Conservation (phyloP, 2,329 filamentous ascomycete species). For the Apiospora aurea region DNA sequence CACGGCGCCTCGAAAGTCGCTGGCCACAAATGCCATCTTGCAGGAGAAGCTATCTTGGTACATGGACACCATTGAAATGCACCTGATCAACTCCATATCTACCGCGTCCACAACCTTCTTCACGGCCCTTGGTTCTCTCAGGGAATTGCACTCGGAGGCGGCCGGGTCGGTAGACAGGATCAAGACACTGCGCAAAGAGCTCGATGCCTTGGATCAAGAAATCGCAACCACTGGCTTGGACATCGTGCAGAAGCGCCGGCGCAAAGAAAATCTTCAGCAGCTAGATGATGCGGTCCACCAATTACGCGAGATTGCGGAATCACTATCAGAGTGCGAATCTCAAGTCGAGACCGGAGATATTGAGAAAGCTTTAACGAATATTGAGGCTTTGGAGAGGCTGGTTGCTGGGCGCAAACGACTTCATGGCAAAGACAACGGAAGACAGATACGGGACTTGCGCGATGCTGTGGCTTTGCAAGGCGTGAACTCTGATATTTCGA, state of each 20-base stretch:
- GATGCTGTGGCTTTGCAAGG: conserved; percentile 81
- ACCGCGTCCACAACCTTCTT: conserved; percentile 97
- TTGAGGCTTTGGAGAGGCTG: conserved; percentile 80
- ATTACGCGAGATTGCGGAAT: conserved; percentile 78
- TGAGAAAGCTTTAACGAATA: conserved; percentile 77
- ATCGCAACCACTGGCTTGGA: conserved; percentile 86
- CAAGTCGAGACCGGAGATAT: conserved; percentile 85
- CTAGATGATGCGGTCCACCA: conserved; percentile 85
- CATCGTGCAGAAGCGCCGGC: conserved; percentile 81
- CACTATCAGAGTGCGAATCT: conserved; percentile 77
- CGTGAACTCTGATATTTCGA: conserved; percentile 77
- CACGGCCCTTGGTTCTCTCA: conserved; percentile 86
- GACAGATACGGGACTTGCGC: conserved; percentile 71
- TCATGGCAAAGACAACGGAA: conserved; percentile 38
- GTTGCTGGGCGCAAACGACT: conserved; percentile 67
- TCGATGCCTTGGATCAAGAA: conserved; percentile 82
- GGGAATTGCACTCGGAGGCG: conserved; percentile 90
- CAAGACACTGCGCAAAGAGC: conserved; percentile 78
- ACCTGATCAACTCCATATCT: conserved; percentile 95
- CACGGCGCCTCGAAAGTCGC: conserved; percentile 76
- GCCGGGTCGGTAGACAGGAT: conserved; percentile 90
- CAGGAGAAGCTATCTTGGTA: conserved; percentile 99
- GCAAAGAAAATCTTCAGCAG: conserved; percentile 84
- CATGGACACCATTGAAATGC: conserved; percentile 98
- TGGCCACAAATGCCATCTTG: conserved; percentile 95